Evolutionary conservation across 1,284 basidiomycete species (phyloP).

Genomic region (Austroboletus novae-zelandiae): DNA sequence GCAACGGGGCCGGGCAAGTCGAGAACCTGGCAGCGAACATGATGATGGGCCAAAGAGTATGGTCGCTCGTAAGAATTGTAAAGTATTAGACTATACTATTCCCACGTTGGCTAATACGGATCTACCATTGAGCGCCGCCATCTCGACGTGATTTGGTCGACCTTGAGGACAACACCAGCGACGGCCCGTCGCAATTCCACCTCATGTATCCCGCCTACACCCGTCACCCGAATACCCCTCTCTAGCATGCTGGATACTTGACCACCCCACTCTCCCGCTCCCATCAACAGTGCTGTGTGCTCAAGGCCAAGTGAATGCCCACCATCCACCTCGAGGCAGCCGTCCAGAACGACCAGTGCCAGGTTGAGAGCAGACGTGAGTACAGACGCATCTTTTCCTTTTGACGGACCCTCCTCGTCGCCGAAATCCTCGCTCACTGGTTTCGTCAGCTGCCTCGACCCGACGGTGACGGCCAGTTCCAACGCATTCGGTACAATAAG

Average conservation of each 20-base stretch:
- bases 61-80: not conserved
- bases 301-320: conserved; percentile 77
- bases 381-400: conserved; percentile 63
- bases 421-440: conserved; percentile 45
- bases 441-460: conserved; percentile 60
- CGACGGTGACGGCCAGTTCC: conserved; percentile 79
- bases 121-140: conserved; percentile 75
- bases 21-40: conserved; percentile 25
- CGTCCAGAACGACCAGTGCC: conserved; percentile 74
- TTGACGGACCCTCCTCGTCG: conserved; percentile 28
- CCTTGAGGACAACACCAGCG: conserved; percentile 79
- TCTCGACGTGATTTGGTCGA: conserved; percentile 71
- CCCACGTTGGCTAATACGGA: conserved; percentile 18
- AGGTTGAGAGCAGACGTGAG: conserved; percentile 76
- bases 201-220: conserved; percentile 66
- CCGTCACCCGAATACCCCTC: conserved; percentile 57
- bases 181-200: conserved; percentile 61
- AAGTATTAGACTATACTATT: conserved; percentile 4
- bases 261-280: conserved; percentile 78
- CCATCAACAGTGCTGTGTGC: conserved; percentile 68
- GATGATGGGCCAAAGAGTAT: not conserved
- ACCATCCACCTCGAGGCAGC: conserved; percentile 69
- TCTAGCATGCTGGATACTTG: conserved; percentile 67
- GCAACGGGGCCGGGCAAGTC: conserved; percentile 12
- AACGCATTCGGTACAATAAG: conserved; percentile 79